Percentiles rank a stretch among this genome's conserved stretches.
These are phyloP conservation scores for Coemansia sp. DNA, from an alignment of 192 early-diverging fungal species.

Conservation along the genomic window DNA sequence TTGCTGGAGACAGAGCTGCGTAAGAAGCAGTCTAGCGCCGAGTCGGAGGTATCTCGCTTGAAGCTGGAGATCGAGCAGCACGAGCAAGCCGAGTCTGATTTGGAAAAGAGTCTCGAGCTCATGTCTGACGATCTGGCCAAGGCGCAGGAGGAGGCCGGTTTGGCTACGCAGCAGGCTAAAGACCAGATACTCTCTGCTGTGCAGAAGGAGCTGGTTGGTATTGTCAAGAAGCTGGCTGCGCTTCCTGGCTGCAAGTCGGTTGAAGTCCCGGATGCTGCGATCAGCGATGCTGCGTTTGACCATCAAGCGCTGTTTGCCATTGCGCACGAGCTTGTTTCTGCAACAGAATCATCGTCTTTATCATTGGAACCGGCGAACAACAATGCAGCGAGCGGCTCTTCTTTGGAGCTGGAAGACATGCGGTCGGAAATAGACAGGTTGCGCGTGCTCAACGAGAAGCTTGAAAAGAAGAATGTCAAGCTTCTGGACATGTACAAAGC, in stretches of 20 bases:
- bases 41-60: conserved; percentile 7
- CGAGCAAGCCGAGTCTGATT: conserved; percentile 6
- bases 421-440: conserved; percentile 23
- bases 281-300: background rate
- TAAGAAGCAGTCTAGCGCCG: background rate
- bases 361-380: background rate
- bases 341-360: conserved; percentile 4
- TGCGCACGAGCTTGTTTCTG: conserved; percentile 3
- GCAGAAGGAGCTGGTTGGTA: conserved; percentile 2
- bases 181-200: background rate
- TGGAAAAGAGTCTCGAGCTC: conserved; percentile 19
- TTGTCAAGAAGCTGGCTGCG: conserved; percentile 10
- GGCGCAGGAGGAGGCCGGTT: background rate
- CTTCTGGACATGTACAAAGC: conserved; percentile 46
- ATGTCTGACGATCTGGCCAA: background rate
- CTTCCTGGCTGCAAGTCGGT: conserved; percentile 17
- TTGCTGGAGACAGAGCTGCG: conserved; percentile 5
- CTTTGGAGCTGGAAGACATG: conserved; percentile 4
- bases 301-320: conserved; percentile 3
- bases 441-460: conserved; percentile 32
- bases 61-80: conserved; percentile 12
- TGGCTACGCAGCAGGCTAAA: background rate
- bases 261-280: background rate
- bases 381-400: background rate
- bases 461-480: conserved; percentile 46